Evolutionary conservation across 2,329 filamentous ascomycete species (phyloP).

Genomic region (Myriangium duriaei): DNA sequence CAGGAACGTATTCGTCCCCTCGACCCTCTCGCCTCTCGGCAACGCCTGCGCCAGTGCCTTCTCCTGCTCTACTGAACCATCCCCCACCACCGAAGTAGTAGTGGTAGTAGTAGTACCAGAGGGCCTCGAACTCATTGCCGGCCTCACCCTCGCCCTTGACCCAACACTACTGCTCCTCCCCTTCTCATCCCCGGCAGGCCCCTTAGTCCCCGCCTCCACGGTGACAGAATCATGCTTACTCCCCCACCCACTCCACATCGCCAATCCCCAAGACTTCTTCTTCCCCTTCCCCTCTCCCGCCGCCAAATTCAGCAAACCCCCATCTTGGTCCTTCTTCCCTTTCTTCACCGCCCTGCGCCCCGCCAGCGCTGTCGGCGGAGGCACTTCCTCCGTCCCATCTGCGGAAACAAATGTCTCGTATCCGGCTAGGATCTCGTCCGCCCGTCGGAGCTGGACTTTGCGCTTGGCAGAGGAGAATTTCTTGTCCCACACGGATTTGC

Average conservation of each 20-base stretch:
- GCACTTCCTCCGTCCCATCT: slow-evolving; percentile 51
- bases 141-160: no score
- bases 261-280: slow-evolving; percentile 58
- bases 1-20: slow-evolving; percentile 31
- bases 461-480: slow-evolving; percentile 58
- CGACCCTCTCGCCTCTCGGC: slow-evolving; percentile 16
- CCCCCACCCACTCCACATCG: slow-evolving; percentile 78
- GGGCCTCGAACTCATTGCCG: no score
- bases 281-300: slow-evolving; percentile 28
- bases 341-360: slow-evolving; percentile 45
- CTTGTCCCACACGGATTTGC: slow-evolving; percentile 59
- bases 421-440: slow-evolving; percentile 59
- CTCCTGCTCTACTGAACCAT: slow-evolving; percentile 25
- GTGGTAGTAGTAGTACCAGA: no score
- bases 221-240: slow-evolving; percentile 76
- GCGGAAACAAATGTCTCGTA: slow-evolving; percentile 48
- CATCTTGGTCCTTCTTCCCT: slow-evolving; percentile 34
- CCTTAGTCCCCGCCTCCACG: slow-evolving; percentile 33
- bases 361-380: slow-evolving; percentile 73
- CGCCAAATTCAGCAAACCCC: slow-evolving; percentile 8
- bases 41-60: slow-evolving; percentile 11
- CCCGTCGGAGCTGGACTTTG: slow-evolving; percentile 58
- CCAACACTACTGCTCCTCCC: no score
- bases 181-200: no score
- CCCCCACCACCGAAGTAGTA: no score